Base-by-base conservation (phyloP, 768 basidiomycete species). In the Boletus bicolor region DNA sequence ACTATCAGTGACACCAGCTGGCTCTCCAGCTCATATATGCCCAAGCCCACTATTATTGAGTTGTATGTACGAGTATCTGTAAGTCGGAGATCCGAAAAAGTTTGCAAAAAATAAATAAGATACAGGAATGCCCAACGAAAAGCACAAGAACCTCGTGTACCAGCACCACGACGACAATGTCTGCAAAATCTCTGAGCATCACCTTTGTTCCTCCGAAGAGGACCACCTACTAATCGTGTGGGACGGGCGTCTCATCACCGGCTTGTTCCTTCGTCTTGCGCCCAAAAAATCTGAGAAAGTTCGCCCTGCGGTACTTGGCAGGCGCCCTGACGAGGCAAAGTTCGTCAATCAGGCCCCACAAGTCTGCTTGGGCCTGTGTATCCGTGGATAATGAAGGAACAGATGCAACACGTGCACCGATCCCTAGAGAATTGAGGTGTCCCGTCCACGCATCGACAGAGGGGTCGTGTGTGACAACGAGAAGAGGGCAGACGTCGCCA, bases 401-500 rank as follows among this genome's bases (percentile, higher is more conserved):
- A 2, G 57, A 28, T 19, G 35, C 44, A 19, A 69, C 58, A 10
- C 28, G 64, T 10, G 62, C 62, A 5, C 46, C 19, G 37, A 67
- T 55, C 28, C 62, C 66, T 12, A 49, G 39, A 6, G 14, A 6
- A 42, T 49, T 5, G 35, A 69, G 51, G 26, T 48, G 17, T 15
- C 6, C 26, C 9, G 7, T 55, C 66, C 67, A 69, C 6, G 12
- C 48, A 2, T 46, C 52, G 17, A 49, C 43, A 42, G 43, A 60
- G 7, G 0, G 17, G 10, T 14, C 21, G 15, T 65, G 26, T 7
- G 63, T 67, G 49, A 69, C 44, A 24, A 68, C 24, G 11, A 68
- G 58, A 24, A 69, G 35, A 38, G 67, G 67, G n/a, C 65, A 63
- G 32, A 67, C 49, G 12, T 69, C 68, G 28, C 67, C 67, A 15